Evolutionary conservation across 371 early-diverging fungal species (phyloP), one percentile per base, ranked within the genome.

Genomic region (Mortierella sp.): DNA sequence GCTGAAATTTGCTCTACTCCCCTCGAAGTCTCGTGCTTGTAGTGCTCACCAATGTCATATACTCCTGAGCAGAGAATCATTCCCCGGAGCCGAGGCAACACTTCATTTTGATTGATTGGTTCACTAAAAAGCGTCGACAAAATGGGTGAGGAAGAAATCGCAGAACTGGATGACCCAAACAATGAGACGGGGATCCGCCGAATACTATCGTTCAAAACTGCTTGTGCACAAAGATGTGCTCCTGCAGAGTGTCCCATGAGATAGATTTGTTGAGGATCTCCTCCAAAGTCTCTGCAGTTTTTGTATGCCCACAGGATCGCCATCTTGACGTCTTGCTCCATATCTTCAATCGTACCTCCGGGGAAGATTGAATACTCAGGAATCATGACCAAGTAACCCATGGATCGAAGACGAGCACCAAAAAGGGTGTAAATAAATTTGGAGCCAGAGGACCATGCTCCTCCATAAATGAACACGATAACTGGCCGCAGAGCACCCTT

Each of bases 291-390:
- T 24, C 16, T 47, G 13, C 88, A 87, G 83, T 88, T 83, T 16
- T 72, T 74, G 65, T 84, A 81, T 1, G 87, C 77, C 95, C 95
- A 95, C 50, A 84, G 78, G 21, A 94, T 84, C 9, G 90, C 87
- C 38, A 78, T 70, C 67, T 87, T 85, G 19, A 95, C 84, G 74
- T 94, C 94, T 16, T 88, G 74, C 58, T 93, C 87, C 87, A 93
- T 93, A 22, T 84, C 81, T 19, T 77, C 87, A 21, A 88, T 72
- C 36, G 80, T 86, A 22, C 88, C 94, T 52, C 83, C 53, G 5
- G 95, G 94, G 67, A 86, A 93, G 73, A 92, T 87, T 8, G 90
- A 84, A 77, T 94, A 94, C 67, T 94, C 89, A 21, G 94, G 94
- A n/a, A 94, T 85, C 22, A 94, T 87, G 0, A 92, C 93, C 15